Evolutionary conservation across 2,329 filamentous ascomycete genomes (phyloP).

Genomic region (Apiospora malaysiana): DNA sequence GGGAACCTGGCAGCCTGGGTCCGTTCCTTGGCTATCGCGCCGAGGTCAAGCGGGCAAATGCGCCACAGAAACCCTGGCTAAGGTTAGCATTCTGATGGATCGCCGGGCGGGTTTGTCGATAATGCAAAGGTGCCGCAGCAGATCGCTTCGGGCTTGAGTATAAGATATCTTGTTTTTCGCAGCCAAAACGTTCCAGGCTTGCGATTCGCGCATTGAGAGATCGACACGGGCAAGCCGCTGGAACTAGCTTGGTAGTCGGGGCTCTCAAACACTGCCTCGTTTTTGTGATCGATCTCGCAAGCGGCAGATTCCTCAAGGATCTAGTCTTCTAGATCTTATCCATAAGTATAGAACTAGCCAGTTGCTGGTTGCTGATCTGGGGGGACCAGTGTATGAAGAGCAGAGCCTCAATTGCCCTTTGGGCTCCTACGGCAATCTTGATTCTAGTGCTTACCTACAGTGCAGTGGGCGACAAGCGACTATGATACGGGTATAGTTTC

Average conservation of each 20-base stretch:
- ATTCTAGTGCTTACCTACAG: neutral
- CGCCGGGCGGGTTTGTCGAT: constrained; percentile 4
- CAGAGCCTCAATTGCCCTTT: neutral
- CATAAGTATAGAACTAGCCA: too few species aligned
- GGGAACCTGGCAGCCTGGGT: neutral
- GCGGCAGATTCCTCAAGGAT: neutral
- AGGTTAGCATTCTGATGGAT: neutral
- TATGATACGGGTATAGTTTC: neutral
- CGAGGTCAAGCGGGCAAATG: constrained; percentile 5
- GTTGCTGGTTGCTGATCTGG: neutral
- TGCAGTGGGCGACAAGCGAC: neutral
- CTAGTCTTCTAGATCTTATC: neutral
- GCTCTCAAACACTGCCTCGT: neutral
- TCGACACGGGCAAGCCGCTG: neutral
- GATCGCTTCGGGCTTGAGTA: neutral
- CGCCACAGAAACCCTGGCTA: neutral
- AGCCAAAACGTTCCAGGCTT: constrained; percentile 1
- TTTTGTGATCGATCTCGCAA: neutral
- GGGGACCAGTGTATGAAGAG: neutral
- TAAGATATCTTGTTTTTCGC: neutral
- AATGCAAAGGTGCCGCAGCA: constrained; percentile 6
- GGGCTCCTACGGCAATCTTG: neutral
- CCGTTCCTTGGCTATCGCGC: constrained; percentile 1
- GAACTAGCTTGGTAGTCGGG: neutral
- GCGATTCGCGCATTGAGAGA: constrained; percentile 2